Conservation (phyloP, 2,329 filamentous ascomycete species). For the Zalaria sp. region DNA sequence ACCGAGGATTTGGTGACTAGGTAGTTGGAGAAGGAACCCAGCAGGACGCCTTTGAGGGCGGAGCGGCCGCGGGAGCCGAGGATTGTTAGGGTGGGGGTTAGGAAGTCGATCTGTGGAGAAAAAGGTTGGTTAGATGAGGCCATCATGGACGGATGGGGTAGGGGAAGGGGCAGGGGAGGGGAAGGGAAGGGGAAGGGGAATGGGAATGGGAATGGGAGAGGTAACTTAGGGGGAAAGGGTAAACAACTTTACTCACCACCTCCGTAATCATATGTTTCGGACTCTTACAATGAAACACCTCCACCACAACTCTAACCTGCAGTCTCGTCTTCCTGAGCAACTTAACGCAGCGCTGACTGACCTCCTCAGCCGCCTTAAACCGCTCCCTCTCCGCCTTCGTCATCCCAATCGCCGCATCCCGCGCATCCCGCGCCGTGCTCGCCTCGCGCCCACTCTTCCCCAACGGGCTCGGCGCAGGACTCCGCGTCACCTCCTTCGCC, state of each 20-base stretch:
- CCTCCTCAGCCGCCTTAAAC: constrained; percentile 63
- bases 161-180: too few relatives aligned
- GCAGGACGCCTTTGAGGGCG: constrained; percentile 82
- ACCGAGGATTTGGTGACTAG: constrained; percentile 92
- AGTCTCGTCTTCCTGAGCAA: constrained; percentile 80
- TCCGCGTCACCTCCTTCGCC: constrained; percentile 17
- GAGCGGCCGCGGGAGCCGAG: constrained; percentile 83
- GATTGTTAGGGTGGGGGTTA: constrained; percentile 84
- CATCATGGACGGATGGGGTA: too few relatives aligned
- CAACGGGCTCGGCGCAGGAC: constrained; percentile 3
- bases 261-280: constrained; percentile 93
- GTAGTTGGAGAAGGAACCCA: constrained; percentile 96
- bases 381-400: constrained; percentile 59
- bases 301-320: constrained; percentile 84
- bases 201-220: too few relatives aligned
- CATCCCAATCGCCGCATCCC: constrained; percentile 14
- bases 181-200: too few relatives aligned
- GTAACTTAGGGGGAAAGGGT: too few relatives aligned
- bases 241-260: constrained; percentile 48
- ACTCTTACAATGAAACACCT: constrained; percentile 97
- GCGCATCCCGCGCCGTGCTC: constrained; percentile 6
- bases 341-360: constrained; percentile 73
- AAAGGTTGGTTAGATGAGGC: neutral
- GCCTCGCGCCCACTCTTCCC: constrained; percentile 10
- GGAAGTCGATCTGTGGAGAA: constrained; percentile 56